Conservation (phyloP, 768 basidiomycete species). For the Tephrocybe sp. region DNA sequence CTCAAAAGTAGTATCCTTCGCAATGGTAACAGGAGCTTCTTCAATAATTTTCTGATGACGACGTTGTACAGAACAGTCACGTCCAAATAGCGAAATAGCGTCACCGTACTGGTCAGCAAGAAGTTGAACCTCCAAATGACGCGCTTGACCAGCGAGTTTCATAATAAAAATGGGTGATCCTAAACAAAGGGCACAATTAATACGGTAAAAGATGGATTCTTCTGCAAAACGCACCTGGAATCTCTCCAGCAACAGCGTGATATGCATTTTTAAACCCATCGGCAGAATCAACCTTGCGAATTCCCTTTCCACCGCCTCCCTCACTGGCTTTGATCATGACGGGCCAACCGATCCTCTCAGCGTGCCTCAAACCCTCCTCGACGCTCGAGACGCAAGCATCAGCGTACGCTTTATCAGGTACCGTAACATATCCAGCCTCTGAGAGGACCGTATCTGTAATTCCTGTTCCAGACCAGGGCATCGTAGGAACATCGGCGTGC, state of each 20-base stretch:
- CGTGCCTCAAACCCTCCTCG: slow-evolving; percentile 80
- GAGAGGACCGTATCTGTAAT: slow-evolving; percentile 85
- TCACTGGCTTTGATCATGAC: slow-evolving; percentile 99
- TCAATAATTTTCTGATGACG: slow-evolving; percentile 99
- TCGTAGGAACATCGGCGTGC: slow-evolving; percentile 92
- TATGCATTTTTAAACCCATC: slow-evolving; percentile 94
- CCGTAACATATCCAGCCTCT: slow-evolving; percentile 86
- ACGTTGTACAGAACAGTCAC: slow-evolving; percentile 98
- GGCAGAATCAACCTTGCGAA: slow-evolving; percentile 85
- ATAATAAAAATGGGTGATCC: slow-evolving; percentile 99
- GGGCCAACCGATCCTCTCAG: slow-evolving; percentile 91
- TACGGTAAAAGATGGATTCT: slow-evolving; percentile 8
- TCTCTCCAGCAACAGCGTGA: slow-evolving; percentile 91
- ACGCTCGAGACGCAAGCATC: slow-evolving; percentile 86
- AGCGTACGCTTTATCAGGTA: slow-evolving; percentile 87
- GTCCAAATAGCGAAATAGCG: slow-evolving; percentile 97
- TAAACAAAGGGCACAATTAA: slow-evolving; percentile 21
- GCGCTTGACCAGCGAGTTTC: slow-evolving; percentile 97
- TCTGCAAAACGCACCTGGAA: slow-evolving; percentile 67
- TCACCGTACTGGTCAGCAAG: slow-evolving; percentile 99
- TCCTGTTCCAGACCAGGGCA: slow-evolving; percentile 98
- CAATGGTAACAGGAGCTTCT: slow-evolving; percentile 98
- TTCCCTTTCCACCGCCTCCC: slow-evolving; percentile 99
- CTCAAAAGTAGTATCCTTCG: slow-evolving; percentile 87
- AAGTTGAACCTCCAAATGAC: slow-evolving; percentile 97